A percentile compares a stretch with the other conserved stretches of the same genome.
These are phyloP conservation scores for Mikania micrantha DNA, from an alignment of 129 eudicot genomes.

Conservation along the genomic window DNA sequence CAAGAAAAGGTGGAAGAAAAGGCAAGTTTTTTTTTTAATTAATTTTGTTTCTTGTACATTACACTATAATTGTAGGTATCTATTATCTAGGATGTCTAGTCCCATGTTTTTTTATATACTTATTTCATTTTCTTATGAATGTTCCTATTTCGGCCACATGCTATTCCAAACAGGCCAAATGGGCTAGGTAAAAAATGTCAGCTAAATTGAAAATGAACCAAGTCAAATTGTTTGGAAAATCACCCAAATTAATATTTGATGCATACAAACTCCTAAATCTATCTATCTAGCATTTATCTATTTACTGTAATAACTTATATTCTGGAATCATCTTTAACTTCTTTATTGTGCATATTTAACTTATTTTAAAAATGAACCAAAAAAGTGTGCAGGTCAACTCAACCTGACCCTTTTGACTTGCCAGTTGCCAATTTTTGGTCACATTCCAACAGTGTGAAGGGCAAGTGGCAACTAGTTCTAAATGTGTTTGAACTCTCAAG, in stretches of 20 bases:
- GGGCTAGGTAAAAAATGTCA: background rate
- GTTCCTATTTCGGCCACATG: background rate
- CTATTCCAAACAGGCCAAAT: background rate
- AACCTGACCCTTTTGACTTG: background rate
- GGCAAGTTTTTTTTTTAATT: slow-evolving; percentile 29
- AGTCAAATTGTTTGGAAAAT: background rate
- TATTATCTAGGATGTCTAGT: background rate
- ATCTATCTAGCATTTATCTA: background rate
- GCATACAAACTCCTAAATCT: background rate
- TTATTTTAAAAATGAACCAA: background rate
- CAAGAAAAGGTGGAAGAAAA: slow-evolving; percentile 91
- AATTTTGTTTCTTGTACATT: background rate
- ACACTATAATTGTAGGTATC: background rate
- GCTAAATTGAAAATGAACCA: background rate
- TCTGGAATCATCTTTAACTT: background rate
- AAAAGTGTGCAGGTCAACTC: background rate
- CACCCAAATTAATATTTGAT: background rate
- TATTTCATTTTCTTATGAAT: background rate
- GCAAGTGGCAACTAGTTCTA: background rate
- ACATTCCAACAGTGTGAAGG: too few relatives aligned
- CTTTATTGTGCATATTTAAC: background rate
- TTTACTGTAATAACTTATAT: background rate
- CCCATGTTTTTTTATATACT: background rate
- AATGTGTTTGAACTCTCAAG: background rate
- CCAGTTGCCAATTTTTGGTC: background rate